These are phyloP conservation scores for Epichloe gansuensis DNA, from an alignment of 2,329 filamentous ascomycete genomes.

Conservation along the genomic window DNA sequence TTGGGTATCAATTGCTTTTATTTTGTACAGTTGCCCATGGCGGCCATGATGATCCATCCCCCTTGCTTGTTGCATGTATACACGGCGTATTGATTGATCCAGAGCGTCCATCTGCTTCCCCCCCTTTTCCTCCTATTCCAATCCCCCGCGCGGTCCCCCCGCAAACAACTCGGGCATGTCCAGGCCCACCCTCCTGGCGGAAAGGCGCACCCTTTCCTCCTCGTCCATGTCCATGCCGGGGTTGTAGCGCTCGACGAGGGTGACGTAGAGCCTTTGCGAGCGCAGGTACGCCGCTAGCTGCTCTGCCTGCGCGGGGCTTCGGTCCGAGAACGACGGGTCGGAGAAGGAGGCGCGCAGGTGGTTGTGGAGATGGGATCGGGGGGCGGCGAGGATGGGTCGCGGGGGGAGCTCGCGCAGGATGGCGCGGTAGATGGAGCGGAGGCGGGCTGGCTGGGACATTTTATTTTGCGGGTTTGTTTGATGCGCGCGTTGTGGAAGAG, in stretches of 20 bases:
- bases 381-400: slow-evolving; percentile 40
- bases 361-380: slow-evolving; percentile 40
- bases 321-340: slow-evolving; percentile 11
- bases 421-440: slow-evolving; percentile 74
- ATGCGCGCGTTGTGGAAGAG: not conserved
- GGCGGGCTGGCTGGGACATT: slow-evolving; percentile 21
- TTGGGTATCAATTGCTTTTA: not conserved
- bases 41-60: not conserved
- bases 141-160: not conserved
- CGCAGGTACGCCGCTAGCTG: slow-evolving; percentile 70
- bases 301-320: slow-evolving; percentile 35
- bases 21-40: not conserved
- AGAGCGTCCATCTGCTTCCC: too few species aligned
- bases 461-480: not conserved
- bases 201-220: slow-evolving; percentile 72
- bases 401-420: slow-evolving; percentile 81
- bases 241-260: slow-evolving; percentile 82
- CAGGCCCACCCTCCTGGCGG: slow-evolving; percentile 81
- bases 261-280: slow-evolving; percentile 74
- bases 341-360: slow-evolving; percentile 19
- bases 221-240: slow-evolving; percentile 79
- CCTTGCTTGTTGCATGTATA: not conserved
- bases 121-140: not conserved
- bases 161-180: slow-evolving; percentile 58
- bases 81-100: not conserved